Evolutionary conservation across 2,329 filamentous ascomycete genomes (phyloP).

Genomic region (Teratosphaeria nubilosa): DNA sequence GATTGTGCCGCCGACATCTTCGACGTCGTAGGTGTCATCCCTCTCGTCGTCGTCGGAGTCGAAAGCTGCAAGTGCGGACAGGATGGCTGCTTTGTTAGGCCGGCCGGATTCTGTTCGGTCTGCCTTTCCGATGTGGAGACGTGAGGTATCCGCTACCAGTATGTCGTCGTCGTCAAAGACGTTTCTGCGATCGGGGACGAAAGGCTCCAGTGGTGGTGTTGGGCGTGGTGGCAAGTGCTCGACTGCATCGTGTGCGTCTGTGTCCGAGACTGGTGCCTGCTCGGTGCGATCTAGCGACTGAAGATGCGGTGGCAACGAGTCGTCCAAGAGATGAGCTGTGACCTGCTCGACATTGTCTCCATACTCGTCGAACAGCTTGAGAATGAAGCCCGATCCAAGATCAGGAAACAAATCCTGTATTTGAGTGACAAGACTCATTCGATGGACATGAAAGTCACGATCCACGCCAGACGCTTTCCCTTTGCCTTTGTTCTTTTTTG

Average conservation of each 20-base stretch:
- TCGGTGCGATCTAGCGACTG: constrained; percentile 54
- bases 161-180: constrained; percentile 70
- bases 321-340: constrained; percentile 71
- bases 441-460: constrained; percentile 60
- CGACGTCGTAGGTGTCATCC: constrained; percentile 91
- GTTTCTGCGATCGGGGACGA: constrained; percentile 54
- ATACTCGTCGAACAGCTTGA: constrained; percentile 71
- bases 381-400: constrained; percentile 71
- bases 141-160: constrained; percentile 54
- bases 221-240: constrained; percentile 46
- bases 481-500: constrained; percentile 57
- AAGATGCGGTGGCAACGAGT: constrained; percentile 61
- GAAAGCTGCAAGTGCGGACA: constrained; percentile 79
- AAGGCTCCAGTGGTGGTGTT: constrained; percentile 33
- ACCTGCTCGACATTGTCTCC: constrained; percentile 66
- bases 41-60: constrained; percentile 93
- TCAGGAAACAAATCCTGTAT: constrained; percentile 92
- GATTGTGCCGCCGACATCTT: constrained; percentile 81
- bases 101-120: constrained; percentile 47
- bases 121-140: constrained; percentile 67
- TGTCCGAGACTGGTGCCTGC: constrained; percentile 40
- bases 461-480: constrained; percentile 41
- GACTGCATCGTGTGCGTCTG: constrained; percentile 12
- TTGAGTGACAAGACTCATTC: constrained; percentile 74
- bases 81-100: constrained; percentile 72